Evolutionary conservation across 108 stramenopile genomes (phyloP), one percentile per base, ranked within the genome.

Genomic region (Cyclotella choctawhatcheeana): DNA sequence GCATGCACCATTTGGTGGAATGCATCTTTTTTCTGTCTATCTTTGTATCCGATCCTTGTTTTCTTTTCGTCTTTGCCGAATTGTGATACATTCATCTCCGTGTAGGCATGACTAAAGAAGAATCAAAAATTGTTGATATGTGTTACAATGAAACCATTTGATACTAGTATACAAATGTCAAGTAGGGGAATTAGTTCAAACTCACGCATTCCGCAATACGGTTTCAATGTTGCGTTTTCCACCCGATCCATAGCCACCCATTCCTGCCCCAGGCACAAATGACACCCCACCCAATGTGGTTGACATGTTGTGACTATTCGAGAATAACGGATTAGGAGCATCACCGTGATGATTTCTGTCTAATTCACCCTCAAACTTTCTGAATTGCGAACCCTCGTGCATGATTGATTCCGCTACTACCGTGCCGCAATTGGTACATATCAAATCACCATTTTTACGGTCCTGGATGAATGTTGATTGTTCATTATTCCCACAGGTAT

Each of bases 341-440:
- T 90, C 90, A 5, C 94, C 94, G 67, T 96, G 94, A 69, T 96
- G 94, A 53, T 92, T 93, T 8, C 92, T 87, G 67, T 96, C 94
- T 7, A 77, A 86, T 78, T 96, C 94, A n/a, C 94, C 94, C 61
- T 96, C 94, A 79, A 96, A 96, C 62, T 96, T 96, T 12, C 94
- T 87, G 61, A 67, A 96, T 37, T 86, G 85, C 1, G 84, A 81
- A 35, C 94, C 94, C 69, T 96, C 94, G 62, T 93, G 92, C 92
- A 93, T 92, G 37, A 93, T 76, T 17, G 86, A 86, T 55, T 96
- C 94, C 20, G 81, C 77, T 16, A 83, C 92, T 17, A 96, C 92
- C 3, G 89, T 92, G 0, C 94, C 94, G 73, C 94, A 96, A 22
- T 56, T 66, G 21, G 82, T 84, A 48, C 94, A 96, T 54, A 96